Percentiles rank a stretch among this genome's conserved stretches.
Conservation (phyloP, 345 rosid genomes). For the Gynandropsis gynandra region DNA sequence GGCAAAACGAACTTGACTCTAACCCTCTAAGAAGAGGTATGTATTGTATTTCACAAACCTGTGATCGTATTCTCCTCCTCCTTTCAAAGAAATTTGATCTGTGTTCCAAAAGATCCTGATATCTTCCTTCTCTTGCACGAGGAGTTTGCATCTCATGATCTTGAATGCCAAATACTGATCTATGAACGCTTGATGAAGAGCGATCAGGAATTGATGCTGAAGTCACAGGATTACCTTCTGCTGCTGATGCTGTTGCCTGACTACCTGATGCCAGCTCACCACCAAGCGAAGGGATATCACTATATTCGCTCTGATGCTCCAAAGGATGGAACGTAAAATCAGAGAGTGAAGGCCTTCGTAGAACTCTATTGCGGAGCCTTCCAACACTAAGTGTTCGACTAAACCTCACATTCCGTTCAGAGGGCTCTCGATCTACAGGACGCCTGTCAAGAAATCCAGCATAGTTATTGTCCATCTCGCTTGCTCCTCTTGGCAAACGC, state of each 20-base stretch:
- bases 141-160: slow-evolving; percentile 56
- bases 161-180: slow-evolving; percentile 43
- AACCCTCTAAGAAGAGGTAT: slow-evolving; percentile 3
- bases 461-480: slow-evolving; percentile 39
- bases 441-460: slow-evolving; percentile 49
- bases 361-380: slow-evolving; percentile 94
- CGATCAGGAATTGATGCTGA: slow-evolving; percentile 37
- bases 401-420: slow-evolving; percentile 74
- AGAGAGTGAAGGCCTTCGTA: slow-evolving; percentile 63
- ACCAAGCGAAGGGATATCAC: slow-evolving; percentile 36
- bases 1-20: no score
- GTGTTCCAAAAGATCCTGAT: slow-evolving; percentile 79
- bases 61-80: slow-evolving; percentile 89
- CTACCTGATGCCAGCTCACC: slow-evolving; percentile 30
- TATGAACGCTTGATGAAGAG: slow-evolving; percentile 39
- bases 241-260: slow-evolving; percentile 29
- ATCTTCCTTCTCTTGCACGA: slow-evolving; percentile 67
- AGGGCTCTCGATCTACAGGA: slow-evolving; percentile 51
- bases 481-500: slow-evolving; percentile 27
- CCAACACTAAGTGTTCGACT: slow-evolving; percentile 96
- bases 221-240: slow-evolving; percentile 29
- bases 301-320: slow-evolving; percentile 41
- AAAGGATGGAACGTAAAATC: slow-evolving; percentile 48
- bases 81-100: slow-evolving; percentile 89
- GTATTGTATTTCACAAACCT: slow-evolving; percentile 44